Conservation (phyloP, 108 stramenopile species). For the Skeletonema costatum region DNA sequence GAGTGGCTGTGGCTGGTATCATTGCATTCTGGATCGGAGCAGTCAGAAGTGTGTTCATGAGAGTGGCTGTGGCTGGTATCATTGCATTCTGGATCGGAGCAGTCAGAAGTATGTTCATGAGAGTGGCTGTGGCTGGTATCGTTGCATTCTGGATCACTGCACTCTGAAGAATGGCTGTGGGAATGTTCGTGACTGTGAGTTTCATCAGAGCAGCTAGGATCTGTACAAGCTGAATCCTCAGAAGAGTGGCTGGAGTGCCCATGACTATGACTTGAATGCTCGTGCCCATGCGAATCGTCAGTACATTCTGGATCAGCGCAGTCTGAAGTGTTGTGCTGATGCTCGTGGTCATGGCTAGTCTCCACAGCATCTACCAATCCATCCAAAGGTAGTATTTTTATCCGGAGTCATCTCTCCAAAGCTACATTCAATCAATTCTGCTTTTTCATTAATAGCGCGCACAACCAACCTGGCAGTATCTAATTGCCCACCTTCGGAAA, state of each 20-base stretch:
- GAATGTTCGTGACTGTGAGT: slow-evolving; percentile 49
- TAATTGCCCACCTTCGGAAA: slow-evolving; percentile 58
- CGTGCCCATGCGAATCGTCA: slow-evolving; percentile 41
- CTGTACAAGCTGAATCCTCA: slow-evolving; percentile 1
- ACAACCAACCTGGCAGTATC: slow-evolving; percentile 57
- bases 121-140: slow-evolving; percentile 30
- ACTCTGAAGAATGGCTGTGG: slow-evolving; percentile 6
- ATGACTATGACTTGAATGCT: slow-evolving; percentile 13
- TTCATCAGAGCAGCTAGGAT: slow-evolving; percentile 23
- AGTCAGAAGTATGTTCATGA: slow-evolving; percentile 23
- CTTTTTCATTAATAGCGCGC: slow-evolving; percentile 77
- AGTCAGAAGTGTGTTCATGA: slow-evolving; percentile 24
- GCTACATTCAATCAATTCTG: slow-evolving; percentile 45
- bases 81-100: slow-evolving; percentile 49
- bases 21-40: slow-evolving; percentile 51
- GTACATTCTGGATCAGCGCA: slow-evolving; percentile 20
- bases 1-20: slow-evolving; percentile 53
- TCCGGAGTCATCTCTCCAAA: slow-evolving; percentile 70
- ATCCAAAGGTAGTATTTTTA: slow-evolving; percentile 34
- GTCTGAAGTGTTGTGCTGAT: slow-evolving; percentile 18
- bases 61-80: slow-evolving; percentile 34
- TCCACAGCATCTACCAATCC: background rate
- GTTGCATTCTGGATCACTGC: slow-evolving; percentile 40
- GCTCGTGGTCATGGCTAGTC: slow-evolving; percentile 23
- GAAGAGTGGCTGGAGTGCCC: slow-evolving; percentile 28